Evolutionary conservation across 768 basidiomycete species (phyloP).

Genomic region (Rubroboletus pulcherrimus): DNA sequence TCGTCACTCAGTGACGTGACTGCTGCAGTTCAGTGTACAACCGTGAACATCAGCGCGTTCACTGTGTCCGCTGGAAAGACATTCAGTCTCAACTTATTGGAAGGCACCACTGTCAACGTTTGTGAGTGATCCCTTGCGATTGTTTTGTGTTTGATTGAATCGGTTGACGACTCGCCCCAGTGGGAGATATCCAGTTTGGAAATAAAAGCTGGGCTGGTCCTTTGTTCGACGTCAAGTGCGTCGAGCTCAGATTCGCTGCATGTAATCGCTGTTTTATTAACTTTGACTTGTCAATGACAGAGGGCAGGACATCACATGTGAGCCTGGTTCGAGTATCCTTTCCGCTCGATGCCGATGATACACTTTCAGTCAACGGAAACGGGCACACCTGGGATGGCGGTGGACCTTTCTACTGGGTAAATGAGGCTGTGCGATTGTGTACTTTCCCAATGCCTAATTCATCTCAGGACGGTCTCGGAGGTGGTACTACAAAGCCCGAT

Average conservation of each 20-base stretch:
- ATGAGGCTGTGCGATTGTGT: background rate
- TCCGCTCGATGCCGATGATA: background rate
- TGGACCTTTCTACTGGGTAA: conserved; percentile 44
- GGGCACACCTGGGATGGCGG: conserved; percentile 39
- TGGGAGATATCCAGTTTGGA: conserved; percentile 57
- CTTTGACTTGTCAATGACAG: conserved; percentile 25
- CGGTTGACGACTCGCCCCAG: conserved; percentile 26
- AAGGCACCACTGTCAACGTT: conserved; percentile 56
- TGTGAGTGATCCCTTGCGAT: conserved; percentile 35
- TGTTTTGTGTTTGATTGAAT: background rate
- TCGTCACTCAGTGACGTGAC: conserved; percentile 48
- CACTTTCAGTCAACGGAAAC: conserved; percentile 36
- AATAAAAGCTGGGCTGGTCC: conserved; percentile 51
- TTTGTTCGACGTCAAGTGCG: conserved; percentile 48
- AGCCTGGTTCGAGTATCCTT: conserved; percentile 10
- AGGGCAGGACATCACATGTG: conserved; percentile 48
- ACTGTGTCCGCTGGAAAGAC: conserved; percentile 53
- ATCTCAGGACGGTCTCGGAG: conserved; percentile 27
- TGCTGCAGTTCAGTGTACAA: conserved; percentile 51
- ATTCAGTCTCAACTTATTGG: conserved; percentile 43
- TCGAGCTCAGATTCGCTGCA: background rate
- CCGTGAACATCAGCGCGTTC: conserved; percentile 54
- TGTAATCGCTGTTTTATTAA: background rate
- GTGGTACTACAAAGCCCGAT: conserved; percentile 19
- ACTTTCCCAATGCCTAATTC: background rate